Evolutionary conservation across 1,284 basidiomycete species (phyloP), one percentile per base, ranked within the genome.

Genomic region (Melampsora americana): DNA sequence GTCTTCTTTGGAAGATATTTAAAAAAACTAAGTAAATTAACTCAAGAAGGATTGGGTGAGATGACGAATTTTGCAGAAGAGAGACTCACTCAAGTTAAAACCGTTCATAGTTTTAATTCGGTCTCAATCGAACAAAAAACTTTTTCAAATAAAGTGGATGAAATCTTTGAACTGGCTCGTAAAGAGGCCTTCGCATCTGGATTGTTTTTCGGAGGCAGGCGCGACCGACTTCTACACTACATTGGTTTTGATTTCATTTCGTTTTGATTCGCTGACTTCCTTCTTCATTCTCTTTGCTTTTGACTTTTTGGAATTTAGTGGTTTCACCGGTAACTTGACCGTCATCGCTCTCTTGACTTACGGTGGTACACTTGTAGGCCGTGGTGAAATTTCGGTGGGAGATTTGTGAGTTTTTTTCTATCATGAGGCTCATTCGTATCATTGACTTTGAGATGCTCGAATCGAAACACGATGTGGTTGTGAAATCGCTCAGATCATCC

Each of bases 1-100:
- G 95, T 98, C 20, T 92, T 94, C 82, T 99, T 98, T 82, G 95
- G 95, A 76, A 88, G 93, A 16, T 99, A 97, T 83, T 85, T 99
- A 66, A 94, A 95, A 81, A 90, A 90, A 79, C 87, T 99, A 2
- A 94, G 93, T 18, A 93, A 92, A 81, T 86, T 89, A 80, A 96
- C 95, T 5, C 95, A 99, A 82, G 93, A 95, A 81, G 92, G 93
- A 1, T 87, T 97, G 60, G 94, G 93, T 64, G 91, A 94, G 73
- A 93, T 96, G 93, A 93, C 92, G 30, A 77, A 88, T 84, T 87
- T 89, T 7, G 93, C 95, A 1, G 90, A 93, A 78, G 96, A 99
- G 81, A 90, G 94, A 6, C 87, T 99, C 12, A 90, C 92, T n/a
- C 93, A 93, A 0, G 88, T 98, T 78, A 89, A 94, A 18, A 98